Base-by-base conservation (phyloP, 768 basidiomycete genomes). In the Gyrodon lividus region DNA sequence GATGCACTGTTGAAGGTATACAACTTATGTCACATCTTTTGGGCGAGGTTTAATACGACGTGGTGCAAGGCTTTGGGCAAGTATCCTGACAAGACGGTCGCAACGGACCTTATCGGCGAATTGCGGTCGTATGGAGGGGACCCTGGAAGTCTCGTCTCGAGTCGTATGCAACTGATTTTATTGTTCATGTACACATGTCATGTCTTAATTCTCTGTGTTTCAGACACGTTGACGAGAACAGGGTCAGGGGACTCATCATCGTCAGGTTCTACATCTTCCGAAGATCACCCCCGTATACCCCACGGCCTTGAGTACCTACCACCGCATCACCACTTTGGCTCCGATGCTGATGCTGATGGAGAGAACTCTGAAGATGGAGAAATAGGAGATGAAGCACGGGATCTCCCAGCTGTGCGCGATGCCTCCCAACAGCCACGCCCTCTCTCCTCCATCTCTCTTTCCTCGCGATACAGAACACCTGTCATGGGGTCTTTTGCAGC, bases 51-150 rank as follows among this genome's bases (percentile, higher is more conserved):
- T 50, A 33, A 46, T 48, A n/a, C 19, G 51, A 30, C 24, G 17
- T 41, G 7, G 20, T 47, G 10, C 14, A 56, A 93, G 91, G 84
- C 89, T 17, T 71, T 93, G 52, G 76, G 84, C 54, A 88, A 84
- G 66, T 91, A 94, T 61, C 88, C 92, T 0, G 89, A 91, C 61
- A 88, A 86, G 66, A 90, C 89, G 0, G 73, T 83, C 20, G 89
- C 91, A 31, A 80, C 73, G 70, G 81, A 85, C 59, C 77, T 92
- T 31, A 83, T 90, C 12, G 75, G 82, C 54, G 92, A 94, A 70
- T 69, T 94, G 19, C 86, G 87, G 57, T 82, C 87, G 13, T 92
- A 83, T 60, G 79, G 78, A n/a, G 82, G 82, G 26, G 84, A 87
- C 63, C 78, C 84, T 17, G 72, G 76, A 19, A 81, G 84, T 59